Percentiles rank a stretch among this genome's conserved stretches.
Evolutionary conservation across 176 grass and related monocot species (phyloP).

Genomic region (Triticum monococcum): DNA sequence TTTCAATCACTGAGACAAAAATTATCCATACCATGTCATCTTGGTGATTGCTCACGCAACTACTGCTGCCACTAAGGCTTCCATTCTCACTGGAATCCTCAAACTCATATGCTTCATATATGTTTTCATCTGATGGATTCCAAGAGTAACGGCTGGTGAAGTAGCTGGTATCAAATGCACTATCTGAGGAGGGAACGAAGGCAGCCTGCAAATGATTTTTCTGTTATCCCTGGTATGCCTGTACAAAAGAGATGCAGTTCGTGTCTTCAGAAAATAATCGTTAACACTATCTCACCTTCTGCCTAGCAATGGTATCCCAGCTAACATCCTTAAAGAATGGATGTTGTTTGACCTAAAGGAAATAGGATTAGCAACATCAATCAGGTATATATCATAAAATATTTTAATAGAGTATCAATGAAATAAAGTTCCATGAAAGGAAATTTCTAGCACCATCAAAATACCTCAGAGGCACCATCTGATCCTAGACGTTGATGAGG

Average conservation of each 20-base stretch:
- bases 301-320: slow-evolving; percentile 94
- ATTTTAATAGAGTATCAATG: slow-evolving; percentile 32
- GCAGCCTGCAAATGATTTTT: slow-evolving; percentile 73
- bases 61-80: slow-evolving; percentile 92
- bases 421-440: slow-evolving; percentile 28
- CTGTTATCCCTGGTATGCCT: slow-evolving; percentile 21
- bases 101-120: slow-evolving; percentile 86
- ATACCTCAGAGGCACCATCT: slow-evolving; percentile 93
- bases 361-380: slow-evolving; percentile 33
- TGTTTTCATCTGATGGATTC: slow-evolving; percentile 92
- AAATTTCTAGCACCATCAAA: slow-evolving; percentile 23
- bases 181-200: slow-evolving; percentile 95
- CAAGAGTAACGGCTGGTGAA: slow-evolving; percentile 99
- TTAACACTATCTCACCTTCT: slow-evolving; percentile 74
- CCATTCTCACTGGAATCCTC: slow-evolving; percentile 96
- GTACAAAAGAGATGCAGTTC: slow-evolving; percentile 21
- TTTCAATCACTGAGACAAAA: slow-evolving; percentile 17
- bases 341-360: slow-evolving; percentile 91
- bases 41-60: slow-evolving; percentile 91
- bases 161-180: slow-evolving; percentile 92
- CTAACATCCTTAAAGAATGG: slow-evolving; percentile 94
- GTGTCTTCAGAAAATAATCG: slow-evolving; percentile 14
- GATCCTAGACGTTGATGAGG: slow-evolving; percentile 95
- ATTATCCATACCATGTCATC: slow-evolving; percentile 73
- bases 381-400: slow-evolving; percentile 18